Evolutionary conservation across 176 grass and related monocot species (phyloP).

Genomic region (Luzula sylvatica): DNA sequence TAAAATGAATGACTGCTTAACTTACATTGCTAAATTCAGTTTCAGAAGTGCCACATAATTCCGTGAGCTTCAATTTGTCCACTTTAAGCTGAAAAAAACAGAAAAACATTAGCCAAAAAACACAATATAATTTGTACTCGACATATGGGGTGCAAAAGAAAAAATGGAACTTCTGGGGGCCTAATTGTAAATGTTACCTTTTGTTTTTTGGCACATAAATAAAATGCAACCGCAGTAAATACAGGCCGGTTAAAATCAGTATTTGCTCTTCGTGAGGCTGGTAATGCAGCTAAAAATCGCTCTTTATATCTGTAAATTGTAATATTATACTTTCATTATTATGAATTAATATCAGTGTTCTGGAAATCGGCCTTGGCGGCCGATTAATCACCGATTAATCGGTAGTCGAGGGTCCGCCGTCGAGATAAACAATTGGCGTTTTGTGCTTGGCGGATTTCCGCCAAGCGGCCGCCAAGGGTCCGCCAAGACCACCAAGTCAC

Average conservation of each 20-base stretch:
- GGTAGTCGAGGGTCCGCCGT: no score
- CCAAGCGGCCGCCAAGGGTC: no score
- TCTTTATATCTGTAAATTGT: constrained; percentile 65
- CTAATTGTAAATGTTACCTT: constrained; percentile 39
- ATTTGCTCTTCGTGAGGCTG: constrained; percentile 56
- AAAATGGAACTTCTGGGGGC: background rate
- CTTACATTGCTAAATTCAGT: constrained; percentile 78
- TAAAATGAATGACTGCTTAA: background rate
- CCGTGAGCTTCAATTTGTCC: constrained; percentile 83
- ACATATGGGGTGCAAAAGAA: no score
- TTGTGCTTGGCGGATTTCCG: no score
- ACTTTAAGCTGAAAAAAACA: constrained; percentile 63
- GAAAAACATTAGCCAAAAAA: background rate
- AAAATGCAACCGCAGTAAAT: constrained; percentile 80
- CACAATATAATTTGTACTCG: background rate
- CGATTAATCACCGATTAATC: no score
- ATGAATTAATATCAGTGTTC: no score
- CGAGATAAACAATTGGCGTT: no score
- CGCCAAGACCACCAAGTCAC: no score
- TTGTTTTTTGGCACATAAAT: constrained; percentile 88
- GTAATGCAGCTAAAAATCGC: constrained; percentile 64
- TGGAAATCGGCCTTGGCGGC: no score
- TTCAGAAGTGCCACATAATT: constrained; percentile 80
- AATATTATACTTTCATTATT: background rate
- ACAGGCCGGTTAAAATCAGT: constrained; percentile 78